These are phyloP conservation scores for Ophiocordyceps australis DNA, from an alignment of 2,329 filamentous ascomycete species.

Conservation along the genomic window DNA sequence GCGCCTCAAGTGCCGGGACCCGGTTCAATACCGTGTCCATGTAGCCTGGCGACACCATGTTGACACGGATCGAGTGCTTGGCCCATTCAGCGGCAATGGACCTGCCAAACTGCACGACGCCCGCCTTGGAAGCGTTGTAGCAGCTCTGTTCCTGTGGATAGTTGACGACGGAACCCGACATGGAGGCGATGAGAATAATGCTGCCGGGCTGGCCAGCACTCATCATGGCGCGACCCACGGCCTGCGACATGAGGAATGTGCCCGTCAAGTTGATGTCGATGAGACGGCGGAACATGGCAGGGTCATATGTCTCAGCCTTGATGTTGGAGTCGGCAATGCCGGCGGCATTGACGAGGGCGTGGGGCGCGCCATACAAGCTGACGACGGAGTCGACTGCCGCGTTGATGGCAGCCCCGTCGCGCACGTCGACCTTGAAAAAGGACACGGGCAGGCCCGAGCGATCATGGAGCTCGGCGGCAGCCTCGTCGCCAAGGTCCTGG, in stretches of 20 bases:
- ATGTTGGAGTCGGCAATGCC: slow-evolving; percentile 75
- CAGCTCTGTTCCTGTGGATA: slow-evolving; percentile 69
- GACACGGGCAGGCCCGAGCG: slow-evolving; percentile 56
- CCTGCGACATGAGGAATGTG: slow-evolving; percentile 59
- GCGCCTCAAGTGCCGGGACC: slow-evolving; percentile 57
- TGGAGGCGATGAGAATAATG: slow-evolving; percentile 61
- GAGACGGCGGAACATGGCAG: slow-evolving; percentile 58
- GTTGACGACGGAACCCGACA: slow-evolving; percentile 75
- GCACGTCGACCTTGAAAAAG: slow-evolving; percentile 67
- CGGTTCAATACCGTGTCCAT: slow-evolving; percentile 75
- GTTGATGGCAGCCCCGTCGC: slow-evolving; percentile 51
- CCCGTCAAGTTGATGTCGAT: slow-evolving; percentile 73
- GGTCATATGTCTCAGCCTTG: slow-evolving; percentile 61
- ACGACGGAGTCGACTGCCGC: slow-evolving; percentile 49
- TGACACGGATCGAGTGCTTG: slow-evolving; percentile 63
- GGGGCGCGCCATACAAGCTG: slow-evolving; percentile 47
- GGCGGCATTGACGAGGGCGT: slow-evolving; percentile 64
- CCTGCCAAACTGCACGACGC: slow-evolving; percentile 61
- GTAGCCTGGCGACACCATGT: slow-evolving; percentile 72
- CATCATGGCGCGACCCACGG: slow-evolving; percentile 59
- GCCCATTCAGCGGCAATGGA: slow-evolving; percentile 75
- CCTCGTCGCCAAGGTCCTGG: slow-evolving; percentile 52
- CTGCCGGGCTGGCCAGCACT: slow-evolving; percentile 50
- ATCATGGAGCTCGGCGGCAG: slow-evolving; percentile 50
- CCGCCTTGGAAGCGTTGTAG: slow-evolving; percentile 75